Base-by-base conservation (phyloP, 1,284 basidiomycete genomes). In the Ustilago xerochloae region DNA sequence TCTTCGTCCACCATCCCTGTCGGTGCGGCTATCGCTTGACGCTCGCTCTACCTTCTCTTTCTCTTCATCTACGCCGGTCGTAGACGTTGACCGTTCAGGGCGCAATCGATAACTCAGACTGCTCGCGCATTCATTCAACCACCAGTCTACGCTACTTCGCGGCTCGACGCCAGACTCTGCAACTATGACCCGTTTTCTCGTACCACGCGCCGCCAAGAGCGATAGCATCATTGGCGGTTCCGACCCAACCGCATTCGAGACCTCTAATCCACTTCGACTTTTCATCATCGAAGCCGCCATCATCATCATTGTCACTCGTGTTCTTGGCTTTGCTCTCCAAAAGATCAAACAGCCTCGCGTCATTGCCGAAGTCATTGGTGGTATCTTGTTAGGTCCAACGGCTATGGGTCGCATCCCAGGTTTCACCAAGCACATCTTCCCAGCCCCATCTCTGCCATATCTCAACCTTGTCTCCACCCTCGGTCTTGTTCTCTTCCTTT, bases 391-490 rank as follows among this genome's bases (percentile, higher is more conserved):
- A 13, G 78, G 76, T 18, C 77, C 81, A 9, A 82, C 81, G 24
- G 81, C 80, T 12, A 67, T 80, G 56, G 81, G 81, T 9, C 75
- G 75, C 47, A 80, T 83, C 15, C 81, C 81, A 15, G 73, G 74
- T 46, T 83, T 83, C 67, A 74, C 77, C 7, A 32, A 78, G 20
- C 78, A 79, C 75, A 82, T 83, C 56, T 83, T 83, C 62, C 79
- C 78, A 3, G 24, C 49, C n/a, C 65, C 72, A 2, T 94, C 93
- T 0, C 77, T 89, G 4, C 87, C 93, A 0, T 95, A 90, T 84
- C 90, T 99, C 51, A 91, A 90, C 46, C 90, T 97, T 47, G 90
- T 93, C 28, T 92, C 94, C n/a, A 95, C 92, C 76, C 92, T 98
- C 69, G 95, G 96, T 45, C 77, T 85, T 0, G 76, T 84, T 24